Evolutionary conservation across 2,329 filamentous ascomycete species (phyloP), one percentile per base, ranked within the genome.

Genomic region (Stenocarpella maydis): DNA sequence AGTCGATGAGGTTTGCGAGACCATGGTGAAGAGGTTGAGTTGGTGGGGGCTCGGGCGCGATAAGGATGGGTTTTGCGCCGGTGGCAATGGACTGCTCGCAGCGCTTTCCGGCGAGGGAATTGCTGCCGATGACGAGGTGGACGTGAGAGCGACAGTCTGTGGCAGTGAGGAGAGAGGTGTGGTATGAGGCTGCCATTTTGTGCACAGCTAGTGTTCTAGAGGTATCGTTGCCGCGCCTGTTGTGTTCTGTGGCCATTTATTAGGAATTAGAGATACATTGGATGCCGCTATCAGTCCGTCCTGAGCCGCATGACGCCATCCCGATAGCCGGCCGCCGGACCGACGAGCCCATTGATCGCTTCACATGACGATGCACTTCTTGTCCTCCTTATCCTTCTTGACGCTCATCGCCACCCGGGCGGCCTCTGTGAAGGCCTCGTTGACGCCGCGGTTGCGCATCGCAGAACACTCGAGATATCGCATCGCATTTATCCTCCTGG

Each of bases 381-480:
- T 83, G 69, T 89, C 87, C 71, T 90, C 88, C 74, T 88, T 86
- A 71, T 88, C 88, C 75, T 89, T 87, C 82, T 87, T 90, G 69
- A 91, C 89, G 74, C 88, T 90, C 68, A 99, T 85, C 17, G 96
- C 96, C 43, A 99, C 96, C 76, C 97, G 92, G 28, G 96, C 95
- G 49, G 96, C 96, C 84, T 99, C 96, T 49, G 96, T 98, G 78
- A 99, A 99, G 52, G 96, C 96, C 82, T 99, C 96, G 81, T 98
- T 98, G 77, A 99, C 97, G 71, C 96, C 96, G 63, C 96, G 90
- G 82, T 99, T 99, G 82, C 95, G 92, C 90, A 98, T 98, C 69
- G 96, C 96, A 45, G 96, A 98, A 85, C 96, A 99, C 86, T 99
- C 96, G 68, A 99, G 88, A 80, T 99, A 99, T 78, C 97, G 90